Evolutionary conservation across 306 rosid genomes (phyloP).

Genomic region (Trifolium pratense): DNA sequence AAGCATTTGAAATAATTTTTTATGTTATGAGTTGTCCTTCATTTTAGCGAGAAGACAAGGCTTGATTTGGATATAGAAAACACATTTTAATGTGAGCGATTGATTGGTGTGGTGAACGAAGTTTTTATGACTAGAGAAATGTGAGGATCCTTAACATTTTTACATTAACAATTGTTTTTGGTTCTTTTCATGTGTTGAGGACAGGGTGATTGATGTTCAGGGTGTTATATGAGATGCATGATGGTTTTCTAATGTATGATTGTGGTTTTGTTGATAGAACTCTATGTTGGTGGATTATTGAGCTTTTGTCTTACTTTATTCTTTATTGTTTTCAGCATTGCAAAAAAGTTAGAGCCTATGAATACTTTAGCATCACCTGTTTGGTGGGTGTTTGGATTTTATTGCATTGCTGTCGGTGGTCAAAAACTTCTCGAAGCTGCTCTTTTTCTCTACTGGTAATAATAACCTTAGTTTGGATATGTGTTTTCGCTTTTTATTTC

Average conservation of each 20-base stretch:
- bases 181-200: constrained; percentile 30
- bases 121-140: background rate
- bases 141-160: background rate
- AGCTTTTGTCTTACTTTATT: constrained; percentile 30
- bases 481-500: background rate
- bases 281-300: constrained; percentile 23
- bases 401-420: constrained; percentile 83
- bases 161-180: constrained; percentile 3
- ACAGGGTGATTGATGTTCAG: constrained; percentile 26
- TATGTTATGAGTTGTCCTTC: background rate
- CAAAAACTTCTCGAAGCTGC: constrained; percentile 77
- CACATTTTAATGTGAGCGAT: background rate
- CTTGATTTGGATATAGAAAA: background rate
- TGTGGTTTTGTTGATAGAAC: constrained; percentile 19
- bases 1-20: constrained; percentile 6
- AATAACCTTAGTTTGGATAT: constrained; percentile 20
- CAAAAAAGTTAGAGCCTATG: constrained; percentile 69
- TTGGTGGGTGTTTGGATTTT: constrained; percentile 91
- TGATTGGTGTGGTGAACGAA: background rate
- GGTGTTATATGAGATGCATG: constrained; percentile 28
- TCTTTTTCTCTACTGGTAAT: constrained; percentile 83
- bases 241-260: constrained; percentile 4
- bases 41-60: background rate
- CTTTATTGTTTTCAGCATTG: constrained; percentile 51
- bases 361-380: constrained; percentile 67